Percentiles rank a stretch among this genome's conserved stretches.
phyloP scores from a whole-genome alignment of 1,284 basidiomycete species.

The Ganoderma leucocontextum region DNA sequence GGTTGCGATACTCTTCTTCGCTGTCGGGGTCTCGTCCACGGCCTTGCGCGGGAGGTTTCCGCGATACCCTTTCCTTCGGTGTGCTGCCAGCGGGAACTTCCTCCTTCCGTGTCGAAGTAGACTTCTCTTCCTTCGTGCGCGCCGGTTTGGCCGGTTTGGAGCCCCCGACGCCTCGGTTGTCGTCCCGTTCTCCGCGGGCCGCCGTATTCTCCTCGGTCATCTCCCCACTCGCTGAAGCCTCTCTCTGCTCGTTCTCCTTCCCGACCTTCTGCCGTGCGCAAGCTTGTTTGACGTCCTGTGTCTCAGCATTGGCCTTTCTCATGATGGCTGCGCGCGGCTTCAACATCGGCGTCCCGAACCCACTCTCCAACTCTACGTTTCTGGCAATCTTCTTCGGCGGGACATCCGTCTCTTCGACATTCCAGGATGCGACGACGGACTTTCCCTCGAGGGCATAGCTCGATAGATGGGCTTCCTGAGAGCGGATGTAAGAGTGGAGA shows the following conservation, averaged over 20 bases:
- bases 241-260: background rate
- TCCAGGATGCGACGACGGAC: conserved; percentile 43
- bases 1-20: conserved; percentile 20
- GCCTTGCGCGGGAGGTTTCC: background rate
- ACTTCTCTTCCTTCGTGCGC: background rate
- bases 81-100: background rate
- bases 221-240: background rate
- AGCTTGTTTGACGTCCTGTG: background rate
- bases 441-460: conserved; percentile 55
- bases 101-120: background rate
- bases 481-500: conserved; percentile 57
- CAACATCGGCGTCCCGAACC: conserved; percentile 67
- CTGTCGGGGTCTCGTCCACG: background rate
- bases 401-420: background rate
- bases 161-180: background rate
- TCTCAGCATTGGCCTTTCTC: background rate
- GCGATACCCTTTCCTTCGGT: conserved; percentile 7
- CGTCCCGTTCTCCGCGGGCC: background rate
- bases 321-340: conserved; percentile 49
- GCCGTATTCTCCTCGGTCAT: background rate
- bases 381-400: conserved; percentile 9
- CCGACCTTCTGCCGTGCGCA: background rate
- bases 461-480: conserved; percentile 55
- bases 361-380: conserved; percentile 40
- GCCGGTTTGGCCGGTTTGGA: background rate